A percentile compares a stretch with the other conserved stretches of the same genome.
phyloP scores from a whole-genome alignment of 164 flowering plant genomes.

The Stephania yunnanensis region DNA sequence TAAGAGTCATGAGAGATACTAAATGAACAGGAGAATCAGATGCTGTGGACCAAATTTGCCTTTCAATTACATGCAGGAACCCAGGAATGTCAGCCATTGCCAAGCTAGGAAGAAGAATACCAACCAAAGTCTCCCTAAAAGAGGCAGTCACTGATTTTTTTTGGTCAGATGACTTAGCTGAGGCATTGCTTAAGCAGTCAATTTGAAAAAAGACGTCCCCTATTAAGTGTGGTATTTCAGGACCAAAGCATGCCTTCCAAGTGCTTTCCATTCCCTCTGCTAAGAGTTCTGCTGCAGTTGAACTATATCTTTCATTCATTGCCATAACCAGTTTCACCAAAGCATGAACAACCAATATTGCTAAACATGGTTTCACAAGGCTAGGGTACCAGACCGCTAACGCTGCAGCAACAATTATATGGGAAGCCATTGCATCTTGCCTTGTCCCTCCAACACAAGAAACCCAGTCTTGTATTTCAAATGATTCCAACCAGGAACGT shows the following conservation, averaged over 20 bases:
- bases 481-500: conserved; percentile 82
- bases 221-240: conserved; percentile 76
- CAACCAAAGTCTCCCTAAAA: conserved; percentile 68
- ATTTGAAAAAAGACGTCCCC: conserved; percentile 85
- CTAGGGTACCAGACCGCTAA: conserved; percentile 92
- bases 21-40: conserved; percentile 99
- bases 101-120: conserved; percentile 88
- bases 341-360: conserved; percentile 62
- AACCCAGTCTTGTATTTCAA: conserved; percentile 89
- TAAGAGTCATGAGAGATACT: conserved; percentile 68
- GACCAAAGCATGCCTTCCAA: conserved; percentile 72
- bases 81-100: conserved; percentile 81
- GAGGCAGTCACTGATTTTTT: conserved; percentile 35
- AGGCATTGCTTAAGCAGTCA: conserved; percentile 75
- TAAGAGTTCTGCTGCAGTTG: conserved; percentile 91
- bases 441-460: conserved; percentile 94
- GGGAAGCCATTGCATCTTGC: conserved; percentile 97
- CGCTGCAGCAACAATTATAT: conserved; percentile 93
- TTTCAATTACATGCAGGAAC: conserved; percentile 67
- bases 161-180: conserved; percentile 31
- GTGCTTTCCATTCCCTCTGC: conserved; percentile 97
- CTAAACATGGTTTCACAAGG: conserved; percentile 70
- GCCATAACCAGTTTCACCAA: conserved; percentile 89
- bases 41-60: conserved; percentile 95
- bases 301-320: conserved; percentile 80